Conservation (phyloP, 2,329 filamentous ascomycete species). For the Trichophyton verrucosum region DNA sequence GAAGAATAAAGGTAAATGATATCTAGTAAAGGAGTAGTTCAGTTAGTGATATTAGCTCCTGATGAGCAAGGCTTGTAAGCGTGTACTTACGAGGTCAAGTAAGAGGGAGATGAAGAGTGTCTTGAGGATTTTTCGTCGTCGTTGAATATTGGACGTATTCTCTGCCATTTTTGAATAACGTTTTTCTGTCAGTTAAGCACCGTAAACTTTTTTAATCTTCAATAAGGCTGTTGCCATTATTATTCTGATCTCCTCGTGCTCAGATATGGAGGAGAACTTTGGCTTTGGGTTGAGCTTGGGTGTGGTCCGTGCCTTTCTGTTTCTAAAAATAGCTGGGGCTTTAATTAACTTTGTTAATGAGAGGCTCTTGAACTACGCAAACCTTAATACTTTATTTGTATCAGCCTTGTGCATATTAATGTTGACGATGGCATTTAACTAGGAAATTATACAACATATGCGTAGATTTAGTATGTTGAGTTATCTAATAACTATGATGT, state of each 20-base stretch:
- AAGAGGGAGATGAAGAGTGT: conserved; percentile 84
- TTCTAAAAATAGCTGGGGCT: neutral
- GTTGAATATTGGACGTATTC: conserved; percentile 34
- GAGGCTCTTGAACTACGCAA: too few species aligned
- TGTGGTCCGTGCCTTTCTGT: neutral
- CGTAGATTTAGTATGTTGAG: too few species aligned
- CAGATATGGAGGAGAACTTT: neutral
- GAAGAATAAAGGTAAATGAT: conserved; percentile 96
- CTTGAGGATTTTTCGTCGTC: conserved; percentile 73
- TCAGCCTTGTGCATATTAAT: too few species aligned
- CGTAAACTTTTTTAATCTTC: neutral
- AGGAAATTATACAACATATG: too few species aligned
- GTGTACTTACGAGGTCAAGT: conserved; percentile 62
- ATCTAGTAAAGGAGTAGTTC: conserved; percentile 48
- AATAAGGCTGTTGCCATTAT: neutral
- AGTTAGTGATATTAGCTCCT: neutral
- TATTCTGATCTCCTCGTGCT: neutral
- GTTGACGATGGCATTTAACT: too few species aligned
- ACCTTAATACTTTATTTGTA: too few species aligned
- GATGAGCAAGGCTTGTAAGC: neutral
- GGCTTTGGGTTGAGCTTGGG: neutral
- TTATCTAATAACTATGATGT: too few species aligned
- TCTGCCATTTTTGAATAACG: neutral
- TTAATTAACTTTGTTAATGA: neutral
- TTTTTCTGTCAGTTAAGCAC: neutral